Conservation (phyloP, 75 land plant species). For the Selaginella tamariscina region DNA sequence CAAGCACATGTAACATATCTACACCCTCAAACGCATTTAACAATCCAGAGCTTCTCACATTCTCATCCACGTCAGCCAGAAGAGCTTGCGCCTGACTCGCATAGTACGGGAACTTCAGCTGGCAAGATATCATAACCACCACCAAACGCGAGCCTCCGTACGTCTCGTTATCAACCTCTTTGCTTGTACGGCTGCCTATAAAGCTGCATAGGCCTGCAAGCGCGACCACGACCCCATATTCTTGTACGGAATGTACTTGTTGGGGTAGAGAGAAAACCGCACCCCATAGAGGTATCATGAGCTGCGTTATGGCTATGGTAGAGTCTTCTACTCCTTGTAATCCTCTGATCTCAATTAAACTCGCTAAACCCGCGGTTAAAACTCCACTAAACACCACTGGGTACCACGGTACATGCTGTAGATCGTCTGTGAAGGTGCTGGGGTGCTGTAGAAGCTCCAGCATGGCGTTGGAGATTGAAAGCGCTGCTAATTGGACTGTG, state of each 20-base stretch:
- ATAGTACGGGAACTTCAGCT: slow-evolving; percentile 23
- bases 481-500: slow-evolving; percentile 10
- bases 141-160: not conserved
- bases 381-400: not conserved
- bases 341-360: not conserved
- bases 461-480: slow-evolving; percentile 8
- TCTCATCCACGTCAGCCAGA: slow-evolving; percentile 16
- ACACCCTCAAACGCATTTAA: too few relatives aligned
- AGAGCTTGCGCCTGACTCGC: slow-evolving; percentile 18
- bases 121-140: slow-evolving; percentile 10
- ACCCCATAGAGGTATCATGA: not conserved
- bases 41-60: too few relatives aligned
- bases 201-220: not conserved
- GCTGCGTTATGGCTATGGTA: not conserved
- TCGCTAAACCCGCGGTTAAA: not conserved
- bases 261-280: not conserved
- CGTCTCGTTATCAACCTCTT: not conserved
- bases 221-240: not conserved
- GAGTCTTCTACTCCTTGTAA: not conserved
- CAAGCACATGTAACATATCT: too few relatives aligned
- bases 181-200: not conserved
- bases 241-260: not conserved
- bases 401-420: not conserved
- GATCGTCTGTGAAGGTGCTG: not conserved
- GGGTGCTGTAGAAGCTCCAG: slow-evolving; percentile 10